phyloP scores from a whole-genome alignment of 495 filamentous ascomycete genomes.

The Letharia columbiana region DNA sequence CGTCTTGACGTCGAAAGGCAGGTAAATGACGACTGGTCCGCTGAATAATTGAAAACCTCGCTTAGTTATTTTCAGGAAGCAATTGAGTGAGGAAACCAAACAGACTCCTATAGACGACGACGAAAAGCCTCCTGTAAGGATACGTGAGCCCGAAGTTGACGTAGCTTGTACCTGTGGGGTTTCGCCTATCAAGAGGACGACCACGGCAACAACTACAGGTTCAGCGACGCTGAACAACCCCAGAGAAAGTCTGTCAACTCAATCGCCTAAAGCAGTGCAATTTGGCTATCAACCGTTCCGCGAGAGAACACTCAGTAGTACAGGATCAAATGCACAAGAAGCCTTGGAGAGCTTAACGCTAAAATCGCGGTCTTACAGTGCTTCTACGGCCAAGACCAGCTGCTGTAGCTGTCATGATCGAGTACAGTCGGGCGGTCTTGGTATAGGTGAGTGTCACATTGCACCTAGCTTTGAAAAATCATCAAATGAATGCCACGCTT shows the following conservation, averaged over 20 bases:
- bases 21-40: background rate
- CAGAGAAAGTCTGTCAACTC: background rate
- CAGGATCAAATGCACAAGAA: background rate
- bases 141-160: background rate
- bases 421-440: background rate
- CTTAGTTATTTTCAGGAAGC: background rate
- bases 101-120: background rate
- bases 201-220: background rate
- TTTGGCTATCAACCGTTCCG: background rate
- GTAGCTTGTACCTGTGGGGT: background rate
- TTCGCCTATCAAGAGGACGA: background rate
- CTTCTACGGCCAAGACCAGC: slow-evolving; percentile 1
- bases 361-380: background rate
- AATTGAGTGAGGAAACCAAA: background rate
- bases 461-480: background rate
- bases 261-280: background rate
- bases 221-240: background rate
- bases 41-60: background rate
- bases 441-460: background rate
- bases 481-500: background rate
- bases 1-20: slow-evolving; percentile 17
- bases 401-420: background rate
- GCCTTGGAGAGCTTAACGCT: background rate
- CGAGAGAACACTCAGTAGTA: background rate
- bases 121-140: background rate